Conservation (phyloP, 2,329 filamentous ascomycete genomes). For the Ceratocystis cacaofunesta region DNA sequence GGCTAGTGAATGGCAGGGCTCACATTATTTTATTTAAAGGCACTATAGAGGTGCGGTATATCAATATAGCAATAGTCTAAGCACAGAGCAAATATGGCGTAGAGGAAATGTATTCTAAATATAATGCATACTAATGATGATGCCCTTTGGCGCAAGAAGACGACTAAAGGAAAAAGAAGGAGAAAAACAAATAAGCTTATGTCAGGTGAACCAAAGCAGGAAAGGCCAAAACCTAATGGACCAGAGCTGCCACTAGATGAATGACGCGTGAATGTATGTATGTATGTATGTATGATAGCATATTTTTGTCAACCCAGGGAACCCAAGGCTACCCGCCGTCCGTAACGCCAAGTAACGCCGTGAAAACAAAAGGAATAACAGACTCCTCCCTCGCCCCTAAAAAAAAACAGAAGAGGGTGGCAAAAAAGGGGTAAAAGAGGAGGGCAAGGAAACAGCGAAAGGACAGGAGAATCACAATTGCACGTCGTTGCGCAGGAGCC, state of each 20-base stretch:
- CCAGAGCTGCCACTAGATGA: no score
- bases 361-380: not conserved
- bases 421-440: not conserved
- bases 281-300: not conserved
- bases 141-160: not conserved
- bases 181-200: not conserved
- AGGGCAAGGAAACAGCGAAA: not conserved
- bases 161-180: not conserved
- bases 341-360: slow-evolving; percentile 1
- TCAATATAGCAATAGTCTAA: not conserved
- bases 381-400: slow-evolving; percentile 11
- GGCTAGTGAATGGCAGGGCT: not conserved
- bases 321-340: not conserved
- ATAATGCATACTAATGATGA: slow-evolving; percentile 2
- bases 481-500: slow-evolving; percentile 69
- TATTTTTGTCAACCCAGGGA: not conserved
- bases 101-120: slow-evolving; percentile 5
- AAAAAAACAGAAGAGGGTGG: no score
- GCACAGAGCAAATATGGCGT: not conserved
- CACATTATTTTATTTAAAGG: not conserved
- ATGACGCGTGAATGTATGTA: not conserved
- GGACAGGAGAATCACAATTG: slow-evolving; percentile 44
- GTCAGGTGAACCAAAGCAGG: not conserved
- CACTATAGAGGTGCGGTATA: not conserved
- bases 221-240: not conserved